Evolutionary conservation across 108 stramenopile species (phyloP), one percentile per base, ranked within the genome.

Genomic region (Nitzschia putrida): DNA sequence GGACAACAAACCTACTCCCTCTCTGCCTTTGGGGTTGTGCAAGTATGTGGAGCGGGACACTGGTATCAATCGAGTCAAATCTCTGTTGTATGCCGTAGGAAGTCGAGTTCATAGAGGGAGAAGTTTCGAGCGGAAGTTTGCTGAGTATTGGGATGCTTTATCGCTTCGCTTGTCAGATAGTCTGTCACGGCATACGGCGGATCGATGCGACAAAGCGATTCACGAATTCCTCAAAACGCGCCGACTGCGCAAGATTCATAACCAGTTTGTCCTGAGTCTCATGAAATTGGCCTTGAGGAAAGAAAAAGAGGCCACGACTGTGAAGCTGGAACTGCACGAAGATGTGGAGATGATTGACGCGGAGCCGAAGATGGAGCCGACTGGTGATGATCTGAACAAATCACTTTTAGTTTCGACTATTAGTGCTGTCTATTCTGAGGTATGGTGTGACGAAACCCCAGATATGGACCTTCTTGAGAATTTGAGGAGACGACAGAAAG

Each of bases 101-200:
- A 59, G 66, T 40, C 38, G 49, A 16, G 76, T 59, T 7, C 84
- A 87, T 66, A 42, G 76, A 39, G 78, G 76, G 1, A 45, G 42
- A 53, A 78, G 74, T 0, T 75, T 83, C 29, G 83, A 85, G 53
- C 77, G 78, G 23, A 63, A 77, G 12, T 91, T 91, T 64, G 73
- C 80, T n/a, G 50, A 82, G n/a, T 91, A 91, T 71, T 91, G 87
- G 90, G 83, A 84, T 58, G 72, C 84, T 12, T 61, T 91, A 23
- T 66, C 68, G 14, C 61, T 74, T 53, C 61, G 61, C 24, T 53
- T 83, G 37, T 76, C 65, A 13, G 66, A 70, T 23, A 63, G 67
- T 7, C 23, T 67, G 41, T 61, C 59, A 29, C 53, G 23, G 8
- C 54, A 61, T 34, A 61, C 40, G 24, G 49, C 51, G 20, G 52